phyloP scores from a whole-genome alignment of 164 flowering plant species.

The Umbellularia californica region DNA sequence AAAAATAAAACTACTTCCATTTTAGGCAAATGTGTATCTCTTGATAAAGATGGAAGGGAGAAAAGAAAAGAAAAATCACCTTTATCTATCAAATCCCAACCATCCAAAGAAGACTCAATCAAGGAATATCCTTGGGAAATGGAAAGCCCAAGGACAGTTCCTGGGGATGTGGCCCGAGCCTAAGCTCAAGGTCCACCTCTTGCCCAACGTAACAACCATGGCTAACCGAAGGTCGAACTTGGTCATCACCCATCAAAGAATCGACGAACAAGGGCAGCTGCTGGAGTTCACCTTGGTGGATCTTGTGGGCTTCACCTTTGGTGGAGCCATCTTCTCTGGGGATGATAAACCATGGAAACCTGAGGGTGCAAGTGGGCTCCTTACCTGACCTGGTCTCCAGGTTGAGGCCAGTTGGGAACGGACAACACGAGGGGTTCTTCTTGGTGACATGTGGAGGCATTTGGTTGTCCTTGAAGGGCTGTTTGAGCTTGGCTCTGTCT shows the following conservation, averaged over 20 bases:
- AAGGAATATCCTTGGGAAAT: constrained; percentile 21
- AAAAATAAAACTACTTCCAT: background rate
- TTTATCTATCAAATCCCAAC: background rate
- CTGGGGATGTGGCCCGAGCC: constrained; percentile 42
- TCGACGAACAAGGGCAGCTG: constrained; percentile 30
- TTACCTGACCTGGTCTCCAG: background rate
- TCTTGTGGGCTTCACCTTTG: constrained; percentile 3
- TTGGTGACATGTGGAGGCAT: constrained; percentile 13
- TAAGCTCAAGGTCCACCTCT: constrained; percentile 52
- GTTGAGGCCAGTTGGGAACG: background rate
- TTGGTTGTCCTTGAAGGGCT: constrained; percentile 9
- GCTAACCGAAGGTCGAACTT: constrained; percentile 1
- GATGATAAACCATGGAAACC: constrained; percentile 2
- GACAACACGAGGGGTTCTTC: background rate
- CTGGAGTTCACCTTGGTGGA: constrained; percentile 1
- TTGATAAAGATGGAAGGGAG: background rate
- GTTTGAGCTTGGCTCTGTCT: constrained; percentile 46
- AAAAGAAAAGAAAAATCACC: background rate
- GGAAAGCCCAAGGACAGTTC: constrained; percentile 5
- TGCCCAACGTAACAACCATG: background rate
- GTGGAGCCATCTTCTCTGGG: background rate
- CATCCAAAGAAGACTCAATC: constrained; percentile 4
- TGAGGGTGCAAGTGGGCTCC: background rate
- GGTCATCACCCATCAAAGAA: constrained; percentile 3
- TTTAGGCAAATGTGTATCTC: background rate